Evolutionary conservation across 352 stramenopile genomes (phyloP).

Genomic region (Pythium insidiosum): DNA sequence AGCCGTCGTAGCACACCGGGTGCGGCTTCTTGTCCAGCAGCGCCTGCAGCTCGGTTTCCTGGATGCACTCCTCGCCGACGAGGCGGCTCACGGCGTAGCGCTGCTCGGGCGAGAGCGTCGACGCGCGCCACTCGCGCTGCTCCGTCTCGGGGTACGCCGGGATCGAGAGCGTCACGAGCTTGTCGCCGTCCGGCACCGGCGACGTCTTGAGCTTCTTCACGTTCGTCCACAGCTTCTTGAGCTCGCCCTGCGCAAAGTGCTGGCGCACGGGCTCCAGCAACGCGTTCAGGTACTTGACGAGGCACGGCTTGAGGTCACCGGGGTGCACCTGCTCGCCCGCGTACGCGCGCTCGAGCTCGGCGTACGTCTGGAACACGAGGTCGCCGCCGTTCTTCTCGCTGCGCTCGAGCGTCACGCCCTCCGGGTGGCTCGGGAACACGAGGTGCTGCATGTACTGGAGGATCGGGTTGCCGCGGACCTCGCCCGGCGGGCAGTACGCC

Average conservation of each 20-base stretch:
- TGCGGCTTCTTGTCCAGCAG: constrained; percentile 87
- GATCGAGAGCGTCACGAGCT: constrained; percentile 56
- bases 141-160: constrained; percentile 54
- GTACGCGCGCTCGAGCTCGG: constrained; percentile 91
- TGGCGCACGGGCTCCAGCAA: constrained; percentile 94
- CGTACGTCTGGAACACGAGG: constrained; percentile 86
- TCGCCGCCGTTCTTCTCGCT: constrained; percentile 83
- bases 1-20: constrained; percentile 96
- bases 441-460: constrained; percentile 96
- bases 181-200: constrained; percentile 50
- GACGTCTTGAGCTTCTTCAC: constrained; percentile 87
- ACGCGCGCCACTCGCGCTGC: constrained; percentile 65
- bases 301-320: constrained; percentile 93
- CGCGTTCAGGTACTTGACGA: constrained; percentile 90
- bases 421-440: constrained; percentile 82
- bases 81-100: constrained; percentile 72
- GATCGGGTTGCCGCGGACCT: constrained; percentile 90
- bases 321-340: constrained; percentile 90
- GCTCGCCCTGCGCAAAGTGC: constrained; percentile 92
- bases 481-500: constrained; percentile 92
- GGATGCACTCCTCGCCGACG: constrained; percentile 91
- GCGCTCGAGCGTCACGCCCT: constrained; percentile 67
- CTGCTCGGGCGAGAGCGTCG: constrained; percentile 71
- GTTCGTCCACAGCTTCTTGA: constrained; percentile 94
- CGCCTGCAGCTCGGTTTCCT: constrained; percentile 81